These are phyloP conservation scores for Penicillium subrubescens DNA, from an alignment of 495 filamentous ascomycete genomes.

Conservation along the genomic window DNA sequence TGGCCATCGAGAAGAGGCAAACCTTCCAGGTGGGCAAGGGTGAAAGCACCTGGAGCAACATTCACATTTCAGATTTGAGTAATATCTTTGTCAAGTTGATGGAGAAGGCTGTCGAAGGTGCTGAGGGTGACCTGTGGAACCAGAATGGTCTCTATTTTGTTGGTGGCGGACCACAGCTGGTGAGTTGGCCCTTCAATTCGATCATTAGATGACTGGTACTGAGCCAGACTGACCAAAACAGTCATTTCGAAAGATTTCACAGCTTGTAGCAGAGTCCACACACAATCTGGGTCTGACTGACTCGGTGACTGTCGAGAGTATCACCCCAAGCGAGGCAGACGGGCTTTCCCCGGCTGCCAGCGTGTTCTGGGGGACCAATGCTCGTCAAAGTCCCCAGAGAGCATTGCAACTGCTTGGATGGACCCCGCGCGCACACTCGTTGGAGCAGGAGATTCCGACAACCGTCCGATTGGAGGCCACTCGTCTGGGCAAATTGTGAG, in stretches of 20 bases:
- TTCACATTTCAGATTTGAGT: constrained; percentile 66
- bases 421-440: constrained; percentile 45
- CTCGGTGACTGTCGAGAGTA: constrained; percentile 42
- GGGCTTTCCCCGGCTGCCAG: constrained; percentile 20
- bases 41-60: constrained; percentile 63
- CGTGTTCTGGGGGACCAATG: constrained; percentile 56
- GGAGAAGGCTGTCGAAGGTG: constrained; percentile 59
- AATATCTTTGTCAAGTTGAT: constrained; percentile 59
- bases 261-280: constrained; percentile 55
- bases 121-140: constrained; percentile 68
- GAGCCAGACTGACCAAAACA: constrained; percentile 8
- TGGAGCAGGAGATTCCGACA: constrained; percentile 53
- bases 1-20: constrained; percentile 55
- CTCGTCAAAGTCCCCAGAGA: constrained; percentile 52
- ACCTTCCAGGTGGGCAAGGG: constrained; percentile 61
- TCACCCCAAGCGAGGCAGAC: constrained; percentile 29
- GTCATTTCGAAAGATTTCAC: constrained; percentile 60
- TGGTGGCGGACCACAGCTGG: constrained; percentile 56
- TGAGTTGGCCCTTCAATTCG: constrained; percentile 15
- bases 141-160: constrained; percentile 69
- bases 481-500: constrained; percentile 26
- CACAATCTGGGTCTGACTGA: constrained; percentile 59
- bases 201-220: background rate
- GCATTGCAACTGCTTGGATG: constrained; percentile 62
- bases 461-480: constrained; percentile 48